Conservation (phyloP, 176 grass and related monocot species). For the Chrysopogon serrulatus region DNA sequence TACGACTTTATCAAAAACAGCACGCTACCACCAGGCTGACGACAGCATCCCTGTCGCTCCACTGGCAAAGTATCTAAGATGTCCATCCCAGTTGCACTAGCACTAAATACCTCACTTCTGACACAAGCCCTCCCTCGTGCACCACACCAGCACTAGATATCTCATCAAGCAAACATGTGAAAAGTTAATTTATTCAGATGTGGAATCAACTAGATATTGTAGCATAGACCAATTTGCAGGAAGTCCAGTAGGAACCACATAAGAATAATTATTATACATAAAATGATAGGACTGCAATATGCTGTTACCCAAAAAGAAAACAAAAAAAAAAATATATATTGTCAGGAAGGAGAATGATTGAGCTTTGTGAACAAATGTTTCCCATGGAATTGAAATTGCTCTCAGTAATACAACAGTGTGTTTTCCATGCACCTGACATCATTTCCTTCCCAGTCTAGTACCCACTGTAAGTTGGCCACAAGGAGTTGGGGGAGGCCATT, state of each 20-base stretch:
- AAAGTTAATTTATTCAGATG: neutral
- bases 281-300: neutral
- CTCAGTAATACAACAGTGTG: neutral
- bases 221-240: neutral
- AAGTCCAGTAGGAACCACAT: neutral
- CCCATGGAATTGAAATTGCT: neutral
- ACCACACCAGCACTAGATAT: neutral
- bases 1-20: neutral
- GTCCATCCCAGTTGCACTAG: neutral
- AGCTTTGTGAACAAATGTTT: neutral
- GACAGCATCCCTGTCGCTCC: neutral
- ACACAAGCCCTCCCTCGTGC: neutral
- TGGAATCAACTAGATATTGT: neutral
- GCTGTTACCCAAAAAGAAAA: neutral
- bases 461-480: neutral
- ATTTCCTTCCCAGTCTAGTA: neutral
- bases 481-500: neutral
- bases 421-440: neutral
- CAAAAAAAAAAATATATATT: neutral
- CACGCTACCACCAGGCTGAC: neutral
- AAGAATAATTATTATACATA: neutral
- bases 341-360: neutral
- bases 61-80: neutral
- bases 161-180: neutral
- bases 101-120: neutral